A percentile compares a stretch with the other conserved stretches of the same genome.
Conservation (phyloP, 2,329 filamentous ascomycete species). For the Biscogniauxia sp. region DNA sequence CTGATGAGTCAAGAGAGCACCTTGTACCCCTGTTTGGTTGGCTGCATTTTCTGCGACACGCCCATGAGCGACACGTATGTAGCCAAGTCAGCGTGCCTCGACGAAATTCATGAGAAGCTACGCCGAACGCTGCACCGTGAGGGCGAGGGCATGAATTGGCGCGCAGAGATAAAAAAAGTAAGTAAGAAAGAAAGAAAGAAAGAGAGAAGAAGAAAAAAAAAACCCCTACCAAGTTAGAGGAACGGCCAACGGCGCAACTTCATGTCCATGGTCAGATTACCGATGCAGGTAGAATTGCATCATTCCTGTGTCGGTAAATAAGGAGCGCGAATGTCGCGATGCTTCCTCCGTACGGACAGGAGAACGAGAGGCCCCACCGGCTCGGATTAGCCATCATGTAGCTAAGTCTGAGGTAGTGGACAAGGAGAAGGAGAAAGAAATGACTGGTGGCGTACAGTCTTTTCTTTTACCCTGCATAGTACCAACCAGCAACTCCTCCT, state of each 20-base stretch:
- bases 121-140: background rate
- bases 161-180: background rate
- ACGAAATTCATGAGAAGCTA: background rate
- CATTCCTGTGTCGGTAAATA: background rate
- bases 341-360: background rate
- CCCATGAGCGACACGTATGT: constrained; percentile 5
- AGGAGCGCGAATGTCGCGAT: background rate
- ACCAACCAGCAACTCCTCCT: background rate
- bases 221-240: background rate
- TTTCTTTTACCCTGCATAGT: background rate
- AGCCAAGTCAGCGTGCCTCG: background rate
- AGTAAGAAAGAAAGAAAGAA: no score
- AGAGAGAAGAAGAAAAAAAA: no score
- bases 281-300: background rate
- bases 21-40: constrained; percentile 3
- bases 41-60: constrained; percentile 7
- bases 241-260: background rate
- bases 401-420: background rate
- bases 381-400: background rate
- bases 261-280: background rate
- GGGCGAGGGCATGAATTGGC: background rate
- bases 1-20: constrained; percentile 1
- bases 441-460: background rate
- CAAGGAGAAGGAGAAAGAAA: background rate
- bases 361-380: background rate